Conservation (phyloP, 306 rosid species). For the apple (Malus domestica) region ASM211411v1 NC_041802.1:26917501-26918000, state of each 20-base stretch:
- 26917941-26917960: too few relatives aligned
- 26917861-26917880: constrained; percentile 29
- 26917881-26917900: not conserved
- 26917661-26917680: too few relatives aligned
- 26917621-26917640: too few relatives aligned
- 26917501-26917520: constrained; percentile 11
- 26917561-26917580: too few relatives aligned
- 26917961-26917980: not conserved
- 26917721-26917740: not conserved
- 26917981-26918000: not conserved
- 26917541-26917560: too few relatives aligned
- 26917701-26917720: constrained; percentile 19
- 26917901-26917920: constrained; percentile 8
- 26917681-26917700: not conserved
- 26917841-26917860: not conserved
- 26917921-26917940: not conserved
- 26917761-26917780: not conserved
- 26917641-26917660: too few relatives aligned
- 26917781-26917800: not conserved
- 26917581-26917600: too few relatives aligned
- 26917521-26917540: too few relatives aligned
- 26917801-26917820: constrained; percentile 9
- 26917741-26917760: not conserved
- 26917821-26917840: constrained; percentile 13
- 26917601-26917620: too few relatives aligned